Evolutionary conservation across 2,329 filamentous ascomycete species (phyloP).

Genomic region (Ophiocordyceps robertsii): DNA sequence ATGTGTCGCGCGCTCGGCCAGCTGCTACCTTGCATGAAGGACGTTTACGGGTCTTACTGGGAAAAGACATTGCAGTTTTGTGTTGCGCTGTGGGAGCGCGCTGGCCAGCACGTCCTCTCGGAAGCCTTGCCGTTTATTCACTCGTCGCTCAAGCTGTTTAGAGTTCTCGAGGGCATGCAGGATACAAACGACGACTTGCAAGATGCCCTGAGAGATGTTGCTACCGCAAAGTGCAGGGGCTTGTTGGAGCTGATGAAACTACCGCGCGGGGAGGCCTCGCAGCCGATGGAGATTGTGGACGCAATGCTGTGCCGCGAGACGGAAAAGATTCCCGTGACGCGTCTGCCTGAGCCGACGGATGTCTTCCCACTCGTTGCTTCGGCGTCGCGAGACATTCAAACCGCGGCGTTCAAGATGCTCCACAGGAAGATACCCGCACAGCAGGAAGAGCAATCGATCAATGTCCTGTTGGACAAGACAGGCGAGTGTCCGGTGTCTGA

Average conservation of each 20-base stretch:
- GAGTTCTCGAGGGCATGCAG: conserved; percentile 46
- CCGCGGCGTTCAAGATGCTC: conserved; percentile 66
- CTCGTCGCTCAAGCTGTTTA: conserved; percentile 59
- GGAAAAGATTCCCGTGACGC: conserved; percentile 45
- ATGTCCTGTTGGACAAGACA: conserved; percentile 58
- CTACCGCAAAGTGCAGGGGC: conserved; percentile 39
- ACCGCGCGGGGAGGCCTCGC: conserved; percentile 31
- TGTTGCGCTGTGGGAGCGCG: conserved; percentile 40
- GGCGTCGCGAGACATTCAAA: conserved; percentile 62
- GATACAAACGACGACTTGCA: conserved; percentile 77
- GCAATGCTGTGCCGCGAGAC: conserved; percentile 59
- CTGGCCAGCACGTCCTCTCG: conserved; percentile 26
- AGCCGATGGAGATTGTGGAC: conserved; percentile 64
- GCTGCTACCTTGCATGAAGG: conserved; percentile 60
- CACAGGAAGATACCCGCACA: conserved; percentile 64
- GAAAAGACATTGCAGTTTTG: conserved; percentile 48
- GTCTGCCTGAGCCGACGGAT: conserved; percentile 49
- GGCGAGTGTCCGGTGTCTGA: conserved; percentile 17
- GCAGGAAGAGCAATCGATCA: conserved; percentile 73
- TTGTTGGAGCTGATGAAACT: conserved; percentile 52
- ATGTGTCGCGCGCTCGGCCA: conserved; percentile 42
- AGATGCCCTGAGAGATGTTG: conserved; percentile 54
- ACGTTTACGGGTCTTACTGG: conserved; percentile 87
- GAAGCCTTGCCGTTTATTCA: conserved; percentile 50
- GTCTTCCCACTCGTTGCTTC: conserved; percentile 68